Evolutionary conservation across 164 flowering plant species (phyloP), one percentile per base, ranked within the genome.

Genomic region (Chimonanthus praecox): DNA sequence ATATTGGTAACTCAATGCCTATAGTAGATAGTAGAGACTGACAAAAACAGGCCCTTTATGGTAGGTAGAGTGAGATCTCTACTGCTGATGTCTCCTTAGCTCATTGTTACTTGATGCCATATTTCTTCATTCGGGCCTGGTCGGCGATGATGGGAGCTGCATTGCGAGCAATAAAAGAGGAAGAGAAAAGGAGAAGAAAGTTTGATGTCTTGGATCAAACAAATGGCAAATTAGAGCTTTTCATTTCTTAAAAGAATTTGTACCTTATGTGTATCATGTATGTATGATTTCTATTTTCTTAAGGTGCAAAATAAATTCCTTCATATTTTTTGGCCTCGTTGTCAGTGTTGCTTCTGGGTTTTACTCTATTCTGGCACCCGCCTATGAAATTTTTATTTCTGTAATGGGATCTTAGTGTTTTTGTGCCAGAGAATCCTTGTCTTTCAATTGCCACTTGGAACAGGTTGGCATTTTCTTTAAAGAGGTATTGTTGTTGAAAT

Each of bases 1-100:
- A 58, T 11, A 46, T 58, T 43, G 72, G 62, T 72, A 51, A 45
- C 49, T 58, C 74, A 49, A 8, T 67, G 67, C 54, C 13, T 33
- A 33, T 33, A 33, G 33, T 33, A 33, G 33, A 33, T 1, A 33
- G 33, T 33, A 33, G 33, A 21, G 33, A 33, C 33, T 33, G 33
- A 33, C 33, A 33, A 33, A 33, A 33, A 33, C 33, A 33, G 13
- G 58, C 60, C 60, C 47, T 72, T 64, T 6, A 54, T 11, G 33
- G 33, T 33, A 54, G 16, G 60, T 11, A 54, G 4, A 54, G n/a
- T 54, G 60, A 9, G 60, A 10, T 54, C 60, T 54, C 13, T 51
- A 15, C 13, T 51, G 58, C 13, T 33, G 33, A 33, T 33, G 33
- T 33, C 33, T 33, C 33, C 33, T 1, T 33, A 33, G 33, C 33